A percentile compares a stretch with the other conserved stretches of the same genome.
phyloP scores from a whole-genome alignment of 1,284 basidiomycete genomes.

The Fomitopsis palustris region DNA sequence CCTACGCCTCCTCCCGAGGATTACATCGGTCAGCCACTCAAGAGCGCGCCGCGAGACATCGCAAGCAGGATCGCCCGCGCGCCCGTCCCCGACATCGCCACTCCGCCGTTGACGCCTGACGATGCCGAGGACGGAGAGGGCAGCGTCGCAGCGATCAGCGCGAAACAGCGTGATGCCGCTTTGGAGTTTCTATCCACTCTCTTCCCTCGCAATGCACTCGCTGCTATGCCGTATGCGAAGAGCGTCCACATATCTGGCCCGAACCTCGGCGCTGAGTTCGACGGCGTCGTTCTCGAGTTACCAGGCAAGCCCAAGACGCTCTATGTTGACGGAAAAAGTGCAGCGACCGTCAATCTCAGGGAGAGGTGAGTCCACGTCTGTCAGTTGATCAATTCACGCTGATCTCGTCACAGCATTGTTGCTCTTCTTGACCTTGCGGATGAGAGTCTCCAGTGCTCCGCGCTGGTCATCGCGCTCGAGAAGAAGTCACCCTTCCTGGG shows the following conservation, averaged over 20 bases:
- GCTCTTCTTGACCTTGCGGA: conserved; percentile 80
- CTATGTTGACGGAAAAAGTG: conserved; percentile 79
- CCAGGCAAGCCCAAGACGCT: conserved; percentile 68
- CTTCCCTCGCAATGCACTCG: conserved; percentile 67
- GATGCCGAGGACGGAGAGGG: conserved; percentile 25
- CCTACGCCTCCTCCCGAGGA: conserved; percentile 24
- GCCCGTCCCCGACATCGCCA: conserved; percentile 37
- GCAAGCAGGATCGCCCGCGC: conserved; percentile 28
- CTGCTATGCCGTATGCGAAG: conserved; percentile 64
- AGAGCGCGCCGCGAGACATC: conserved; percentile 42
- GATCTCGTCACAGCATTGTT: conserved; percentile 55
- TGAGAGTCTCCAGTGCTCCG: conserved; percentile 70
- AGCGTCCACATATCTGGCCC: conserved; percentile 70
- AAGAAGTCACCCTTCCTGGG: conserved; percentile 54
- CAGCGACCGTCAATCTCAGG: conserved; percentile 68
- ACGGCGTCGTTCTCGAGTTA: conserved; percentile 73
- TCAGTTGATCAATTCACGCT: conserved; percentile 5
- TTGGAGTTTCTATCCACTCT: conserved; percentile 73
- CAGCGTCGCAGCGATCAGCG: conserved; percentile 28
- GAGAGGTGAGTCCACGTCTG: conserved; percentile 56
- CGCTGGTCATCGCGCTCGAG: conserved; percentile 74
- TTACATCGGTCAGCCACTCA: conserved; percentile 6
- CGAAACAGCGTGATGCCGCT: conserved; percentile 52
- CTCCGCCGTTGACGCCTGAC: conserved; percentile 67
- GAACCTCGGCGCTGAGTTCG: conserved; percentile 62